Evolutionary conservation across 805 yeast genomes (phyloP).

Genomic region (Wickerhamiella azyma): DNA sequence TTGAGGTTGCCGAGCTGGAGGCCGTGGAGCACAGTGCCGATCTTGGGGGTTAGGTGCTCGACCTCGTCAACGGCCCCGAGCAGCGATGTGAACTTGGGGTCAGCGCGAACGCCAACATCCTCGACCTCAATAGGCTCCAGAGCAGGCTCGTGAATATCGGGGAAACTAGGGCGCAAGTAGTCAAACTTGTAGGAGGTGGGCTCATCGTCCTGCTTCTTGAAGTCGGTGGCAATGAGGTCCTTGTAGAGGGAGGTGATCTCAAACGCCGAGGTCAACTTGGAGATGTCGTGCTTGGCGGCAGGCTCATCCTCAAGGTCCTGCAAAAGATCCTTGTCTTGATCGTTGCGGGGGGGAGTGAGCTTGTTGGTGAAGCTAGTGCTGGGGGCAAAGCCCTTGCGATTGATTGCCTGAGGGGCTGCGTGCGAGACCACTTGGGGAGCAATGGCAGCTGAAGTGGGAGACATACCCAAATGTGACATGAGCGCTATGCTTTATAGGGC

Average conservation of each 20-base stretch:
- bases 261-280: constrained; percentile 5
- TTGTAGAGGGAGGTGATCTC: constrained; percentile 10
- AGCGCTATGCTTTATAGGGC: neutral
- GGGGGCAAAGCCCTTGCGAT: neutral
- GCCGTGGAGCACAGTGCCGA: constrained; percentile 53
- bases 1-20: constrained; percentile 31
- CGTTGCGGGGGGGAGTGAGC: neutral
- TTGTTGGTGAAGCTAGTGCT: neutral
- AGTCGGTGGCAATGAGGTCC: constrained; percentile 1
- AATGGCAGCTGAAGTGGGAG: neutral
- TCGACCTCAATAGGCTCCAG: constrained; percentile 16
- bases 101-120: constrained; percentile 23
- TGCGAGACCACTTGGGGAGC: no score
- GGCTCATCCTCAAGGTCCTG: neutral
- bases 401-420: neutral
- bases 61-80: constrained; percentile 21
- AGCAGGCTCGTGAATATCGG: constrained; percentile 24
- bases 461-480: neutral
- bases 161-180: constrained; percentile 22
- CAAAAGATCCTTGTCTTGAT: neutral
- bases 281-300: neutral
- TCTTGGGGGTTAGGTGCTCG: constrained; percentile 46
- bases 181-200: constrained; percentile 19
- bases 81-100: constrained; percentile 20
- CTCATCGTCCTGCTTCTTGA: constrained; percentile 9